These are phyloP conservation scores for Mastigamoeba balamuthi DNA, from an alignment of 78 protist species.

Conservation along the genomic window DNA sequence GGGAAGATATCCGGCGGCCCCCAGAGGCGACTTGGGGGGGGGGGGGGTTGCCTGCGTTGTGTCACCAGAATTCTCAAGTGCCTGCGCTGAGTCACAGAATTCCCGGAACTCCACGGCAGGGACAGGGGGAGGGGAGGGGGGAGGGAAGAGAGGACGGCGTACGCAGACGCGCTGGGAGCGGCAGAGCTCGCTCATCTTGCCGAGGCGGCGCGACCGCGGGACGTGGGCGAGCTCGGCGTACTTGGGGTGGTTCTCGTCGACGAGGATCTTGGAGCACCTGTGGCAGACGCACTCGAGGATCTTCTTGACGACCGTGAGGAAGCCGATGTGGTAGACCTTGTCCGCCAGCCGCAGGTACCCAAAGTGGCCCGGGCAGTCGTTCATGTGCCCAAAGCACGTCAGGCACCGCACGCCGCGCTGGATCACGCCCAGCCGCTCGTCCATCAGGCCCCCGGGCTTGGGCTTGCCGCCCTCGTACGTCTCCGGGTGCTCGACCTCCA, in stretches of 20 bases:
- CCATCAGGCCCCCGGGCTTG: constrained; percentile 77
- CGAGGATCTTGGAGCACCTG: constrained; percentile 53
- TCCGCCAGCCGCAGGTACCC: constrained; percentile 87
- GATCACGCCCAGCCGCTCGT: constrained; percentile 88
- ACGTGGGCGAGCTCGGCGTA: constrained; percentile 9
- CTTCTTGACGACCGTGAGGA: constrained; percentile 47
- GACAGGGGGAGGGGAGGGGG: background rate
- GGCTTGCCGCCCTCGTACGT: constrained; percentile 67
- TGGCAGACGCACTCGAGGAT: constrained; percentile 84
- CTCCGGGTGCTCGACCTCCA: constrained; percentile 34
- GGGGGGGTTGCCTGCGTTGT: too few relatives aligned
- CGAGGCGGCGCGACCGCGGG: too few relatives aligned
- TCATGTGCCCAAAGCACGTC: constrained; percentile 64
- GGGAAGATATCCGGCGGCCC: too few relatives aligned
- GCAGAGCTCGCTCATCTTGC: too few relatives aligned
- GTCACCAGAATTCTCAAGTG: too few relatives aligned
- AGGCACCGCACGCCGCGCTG: constrained; percentile 62
- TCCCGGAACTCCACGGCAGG: too few relatives aligned
- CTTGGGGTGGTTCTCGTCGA: constrained; percentile 28
- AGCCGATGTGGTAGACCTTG: constrained; percentile 89
- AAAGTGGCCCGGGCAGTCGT: constrained; percentile 97
- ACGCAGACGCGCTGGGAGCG: too few relatives aligned
- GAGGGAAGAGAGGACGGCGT: too few relatives aligned
- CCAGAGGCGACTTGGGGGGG: too few relatives aligned
- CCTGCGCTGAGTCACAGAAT: too few relatives aligned